Evolutionary conservation across 495 filamentous ascomycete species (phyloP), one percentile per base, ranked within the genome.

Genomic region (Talaromyces thailandensis): DNA sequence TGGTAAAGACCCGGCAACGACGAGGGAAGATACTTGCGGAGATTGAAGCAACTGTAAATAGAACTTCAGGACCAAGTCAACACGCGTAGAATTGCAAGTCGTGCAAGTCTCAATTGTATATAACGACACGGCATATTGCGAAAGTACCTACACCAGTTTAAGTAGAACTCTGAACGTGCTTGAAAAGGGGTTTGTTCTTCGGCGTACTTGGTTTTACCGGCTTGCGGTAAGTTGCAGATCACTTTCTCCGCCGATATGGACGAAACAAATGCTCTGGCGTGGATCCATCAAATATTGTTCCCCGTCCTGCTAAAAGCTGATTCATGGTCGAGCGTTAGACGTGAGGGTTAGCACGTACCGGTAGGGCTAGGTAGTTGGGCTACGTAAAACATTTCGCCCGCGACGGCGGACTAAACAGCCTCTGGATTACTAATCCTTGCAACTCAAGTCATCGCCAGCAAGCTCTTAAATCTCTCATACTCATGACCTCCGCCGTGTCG

Each of bases 341-440:
- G 3, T 58, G 56, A 58, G 18, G 56, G 28, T 58, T n/a, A 58
- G n/a, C n/a, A n/a, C n/a, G n/a, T n/a, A n/a, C n/a, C n/a, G n/a
- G n/a, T n/a, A n/a, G n/a, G n/a, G n/a, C n/a, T n/a, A n/a, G n/a
- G n/a, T n/a, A n/a, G n/a, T n/a, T n/a, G n/a, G n/a, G n/a, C n/a
- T n/a, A n/a, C n/a, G n/a, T 51, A 23, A 51, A 1, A 18, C 18
- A 51, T 24, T 53, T 53, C 23, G 75, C 71, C 74, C 70, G 75
- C 70, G 60, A 66, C 70, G 65, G 75, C 71, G 71, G 78, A 82
- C 67, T 81, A 84, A 73, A 75, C 82, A 71, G 78, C 9, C 11
- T 16, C n/a, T 40, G 12, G 14, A 40, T 40, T 40, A 40, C 35
- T 40, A 40, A 40, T 86, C 70, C 43, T 48, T 48, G 4, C 16